phyloP scores from a whole-genome alignment of 2,329 filamentous ascomycete species.

The Chrysoporthe deuterocubensis region DNA sequence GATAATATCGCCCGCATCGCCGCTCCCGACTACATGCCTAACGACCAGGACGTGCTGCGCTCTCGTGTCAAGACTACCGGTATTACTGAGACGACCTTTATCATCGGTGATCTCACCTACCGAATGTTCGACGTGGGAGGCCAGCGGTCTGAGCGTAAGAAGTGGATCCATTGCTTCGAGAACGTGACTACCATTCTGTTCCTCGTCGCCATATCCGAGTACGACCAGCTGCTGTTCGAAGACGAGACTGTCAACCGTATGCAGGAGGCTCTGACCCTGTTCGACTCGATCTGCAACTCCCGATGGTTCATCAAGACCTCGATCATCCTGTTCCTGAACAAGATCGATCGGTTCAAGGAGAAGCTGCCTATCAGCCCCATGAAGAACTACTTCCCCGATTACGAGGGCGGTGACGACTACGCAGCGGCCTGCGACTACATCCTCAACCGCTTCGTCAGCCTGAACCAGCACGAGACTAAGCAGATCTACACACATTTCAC shows the following conservation, averaged over 20 bases:
- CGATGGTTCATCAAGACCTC: conserved; percentile 91
- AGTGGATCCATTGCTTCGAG: conserved; percentile 99
- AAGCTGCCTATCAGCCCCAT: conserved; percentile 83
- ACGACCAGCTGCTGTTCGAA: conserved; percentile 94
- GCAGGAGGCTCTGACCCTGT: conserved; percentile 85
- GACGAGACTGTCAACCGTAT: conserved; percentile 96
- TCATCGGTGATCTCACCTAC: conserved; percentile 92
- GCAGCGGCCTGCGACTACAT: conserved; percentile 97
- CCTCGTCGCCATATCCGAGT: conserved; percentile 95
- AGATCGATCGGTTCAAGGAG: conserved; percentile 88
- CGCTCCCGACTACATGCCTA: conserved; percentile 89
- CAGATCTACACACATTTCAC: conserved; percentile 99
- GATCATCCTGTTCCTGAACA: conserved; percentile 88
- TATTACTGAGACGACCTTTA: conserved; percentile 96
- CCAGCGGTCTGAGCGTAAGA: conserved; percentile 94
- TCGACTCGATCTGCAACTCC: conserved; percentile 87
- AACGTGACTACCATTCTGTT: conserved; percentile 97
- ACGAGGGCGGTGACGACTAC: conserved; percentile 95
- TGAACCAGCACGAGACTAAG: conserved; percentile 99
- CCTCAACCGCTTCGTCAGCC: conserved; percentile 94
- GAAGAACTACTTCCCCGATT: conserved; percentile 88
- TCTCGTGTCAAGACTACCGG: conserved; percentile 97
- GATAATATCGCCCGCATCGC: conserved; percentile 92
- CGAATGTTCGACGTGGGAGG: conserved; percentile 98
- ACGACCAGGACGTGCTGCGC: conserved; percentile 91